Evolutionary conservation across 169 alveolate genomes (phyloP).

Genomic region (Plasmodium reichenowi): DNA sequence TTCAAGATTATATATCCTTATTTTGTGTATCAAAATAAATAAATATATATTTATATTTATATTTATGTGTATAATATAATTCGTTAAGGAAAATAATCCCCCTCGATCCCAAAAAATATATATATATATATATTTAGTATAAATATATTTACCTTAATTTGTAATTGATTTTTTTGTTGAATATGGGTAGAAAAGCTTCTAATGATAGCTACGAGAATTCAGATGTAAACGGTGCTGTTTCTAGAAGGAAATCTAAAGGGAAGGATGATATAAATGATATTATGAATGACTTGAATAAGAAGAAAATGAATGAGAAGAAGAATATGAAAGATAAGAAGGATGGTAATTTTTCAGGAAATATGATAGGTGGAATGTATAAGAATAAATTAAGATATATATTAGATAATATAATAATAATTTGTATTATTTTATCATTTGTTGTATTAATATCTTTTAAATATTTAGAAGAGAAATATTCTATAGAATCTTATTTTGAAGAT

Average conservation of each 20-base stretch:
- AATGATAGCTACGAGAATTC: conserved; percentile 9
- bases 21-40: neutral
- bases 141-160: neutral
- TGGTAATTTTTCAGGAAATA: neutral
- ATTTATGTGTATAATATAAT: no score
- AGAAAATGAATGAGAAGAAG: conserved; percentile 4
- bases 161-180: neutral
- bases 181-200: conserved; percentile 25
- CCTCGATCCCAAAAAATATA: neutral
- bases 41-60: no score
- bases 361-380: conserved; percentile 8
- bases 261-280: conserved; percentile 5
- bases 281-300: conserved; percentile 1
- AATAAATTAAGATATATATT: conserved; percentile 20
- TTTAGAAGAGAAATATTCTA: conserved; percentile 58
- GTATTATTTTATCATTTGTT: conserved; percentile 41
- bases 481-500: conserved; percentile 51
- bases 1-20: neutral
- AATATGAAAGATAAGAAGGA: conserved; percentile 1
- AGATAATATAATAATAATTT: conserved; percentile 40
- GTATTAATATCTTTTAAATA: conserved; percentile 56
- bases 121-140: neutral
- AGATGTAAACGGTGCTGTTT: conserved; percentile 5
- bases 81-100: no score
- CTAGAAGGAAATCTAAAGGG: conserved; percentile 17